Base-by-base conservation (phyloP, 2,329 filamentous ascomycete genomes). In the Tolypocladium endophyticum region DNA sequence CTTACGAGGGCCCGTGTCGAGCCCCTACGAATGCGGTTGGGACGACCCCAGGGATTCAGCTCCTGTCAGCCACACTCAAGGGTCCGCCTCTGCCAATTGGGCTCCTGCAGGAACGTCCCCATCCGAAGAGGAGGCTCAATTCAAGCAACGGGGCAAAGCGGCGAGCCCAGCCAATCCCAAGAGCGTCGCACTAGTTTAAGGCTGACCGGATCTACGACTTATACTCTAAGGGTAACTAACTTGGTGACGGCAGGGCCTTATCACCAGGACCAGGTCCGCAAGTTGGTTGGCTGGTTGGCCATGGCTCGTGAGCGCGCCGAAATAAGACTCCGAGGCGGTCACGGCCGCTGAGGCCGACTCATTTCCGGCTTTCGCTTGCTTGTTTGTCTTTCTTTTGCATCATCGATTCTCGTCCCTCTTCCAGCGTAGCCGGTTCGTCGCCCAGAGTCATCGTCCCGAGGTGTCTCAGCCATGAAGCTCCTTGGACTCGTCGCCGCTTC, bases 41-140 rank as follows among this genome's bases (percentile, higher is more conserved):
- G 39, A 43, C 9, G 14, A 8, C 38, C 20, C 38, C 38, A 43
- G n/a, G 39, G 39, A 43, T 68, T 74, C 73, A 75, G 72, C 73
- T 74, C 64, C 67, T 72, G 72, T 69, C 73, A 71, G 66, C 67
- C 68, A 71, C 65, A 62, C 41, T 63, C 43, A 30, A 55, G 59
- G 56, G 52, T 43, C 55, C 61, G 58, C 43, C 36, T 28, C 53
- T 58, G 57, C 59, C 60, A 68, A 68, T 55, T 72, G 70, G 71
- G 25, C 18, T 20, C 47, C 18, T 8, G 16, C 41, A 1, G 3
- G 43, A 25, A 28, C 23, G 43, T 9, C 43, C n/a, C 43, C 43
- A 16, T 47, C 43, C 23, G 14, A 47, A 16, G 35, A 36, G 35
- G 35, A 52, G 28, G 45, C 52, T 59, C 52, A 57, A 53, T 56